Evolutionary conservation across 2,329 filamentous ascomycete genomes (phyloP).

Genomic region (Capronia americana): DNA sequence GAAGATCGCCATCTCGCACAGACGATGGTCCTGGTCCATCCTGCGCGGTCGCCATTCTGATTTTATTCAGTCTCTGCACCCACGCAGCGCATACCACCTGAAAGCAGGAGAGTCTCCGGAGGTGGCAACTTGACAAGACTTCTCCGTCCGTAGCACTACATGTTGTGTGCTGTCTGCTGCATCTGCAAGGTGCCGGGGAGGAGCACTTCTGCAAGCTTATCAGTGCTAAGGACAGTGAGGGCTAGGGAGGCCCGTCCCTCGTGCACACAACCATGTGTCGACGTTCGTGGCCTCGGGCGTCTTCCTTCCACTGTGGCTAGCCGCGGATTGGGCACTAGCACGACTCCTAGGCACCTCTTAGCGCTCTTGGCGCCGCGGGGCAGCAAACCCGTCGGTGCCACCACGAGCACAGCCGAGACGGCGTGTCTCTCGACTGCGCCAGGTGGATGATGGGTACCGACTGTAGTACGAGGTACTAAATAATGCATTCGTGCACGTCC

Average conservation of each 20-base stretch:
- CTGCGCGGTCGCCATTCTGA: background rate
- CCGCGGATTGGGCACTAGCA: background rate
- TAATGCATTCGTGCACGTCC: too few relatives aligned
- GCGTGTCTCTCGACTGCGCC: too few relatives aligned
- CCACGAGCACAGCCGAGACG: too few relatives aligned
- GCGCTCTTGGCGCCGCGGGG: background rate
- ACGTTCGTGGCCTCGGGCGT: background rate
- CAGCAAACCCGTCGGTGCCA: background rate
- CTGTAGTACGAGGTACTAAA: too few relatives aligned
- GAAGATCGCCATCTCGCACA: background rate
- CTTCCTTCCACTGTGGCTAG: background rate
- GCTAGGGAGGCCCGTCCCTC: background rate
- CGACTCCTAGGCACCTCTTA: background rate
- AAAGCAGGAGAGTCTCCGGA: background rate
- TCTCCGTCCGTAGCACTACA: too few relatives aligned
- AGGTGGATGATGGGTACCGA: too few relatives aligned
- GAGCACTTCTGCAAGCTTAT: background rate
- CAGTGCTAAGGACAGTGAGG: background rate
- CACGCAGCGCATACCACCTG: too few relatives aligned
- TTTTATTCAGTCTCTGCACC: too few relatives aligned
- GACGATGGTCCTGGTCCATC: background rate
- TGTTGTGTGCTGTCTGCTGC: too few relatives aligned
- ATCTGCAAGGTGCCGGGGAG: background rate
- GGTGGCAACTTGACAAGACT: background rate
- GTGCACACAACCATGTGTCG: too few relatives aligned